Conservation (phyloP, 2,329 filamentous ascomycete species). For the Neospermospora avenae region DNA sequence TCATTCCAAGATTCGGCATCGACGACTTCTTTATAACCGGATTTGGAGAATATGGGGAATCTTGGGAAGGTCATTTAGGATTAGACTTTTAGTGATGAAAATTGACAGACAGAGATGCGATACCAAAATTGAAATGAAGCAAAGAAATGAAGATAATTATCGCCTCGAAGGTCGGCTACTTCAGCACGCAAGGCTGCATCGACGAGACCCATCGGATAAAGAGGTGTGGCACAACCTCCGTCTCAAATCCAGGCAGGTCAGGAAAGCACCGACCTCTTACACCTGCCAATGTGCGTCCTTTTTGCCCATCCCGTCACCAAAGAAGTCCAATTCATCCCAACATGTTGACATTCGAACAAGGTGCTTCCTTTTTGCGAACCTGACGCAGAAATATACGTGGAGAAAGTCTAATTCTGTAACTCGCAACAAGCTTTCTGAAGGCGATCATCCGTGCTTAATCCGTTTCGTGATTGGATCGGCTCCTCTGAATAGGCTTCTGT, state of each 20-base stretch:
- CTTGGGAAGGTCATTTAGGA: background rate
- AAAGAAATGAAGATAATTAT: background rate
- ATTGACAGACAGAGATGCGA: background rate
- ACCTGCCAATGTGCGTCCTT: background rate
- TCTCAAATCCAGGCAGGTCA: background rate
- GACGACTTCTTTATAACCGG: background rate
- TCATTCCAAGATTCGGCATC: constrained; percentile 3
- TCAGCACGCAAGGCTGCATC: background rate
- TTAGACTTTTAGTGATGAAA: background rate
- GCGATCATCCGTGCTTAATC: constrained; percentile 1
- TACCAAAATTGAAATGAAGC: background rate
- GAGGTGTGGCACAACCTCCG: background rate
- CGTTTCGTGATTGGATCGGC: background rate
- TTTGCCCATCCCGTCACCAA: background rate
- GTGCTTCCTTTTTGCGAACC: background rate
- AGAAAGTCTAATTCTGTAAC: background rate
- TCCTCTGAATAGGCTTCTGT: background rate
- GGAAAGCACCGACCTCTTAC: background rate
- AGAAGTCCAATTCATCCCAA: background rate
- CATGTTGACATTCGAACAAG: background rate
- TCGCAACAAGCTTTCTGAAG: background rate
- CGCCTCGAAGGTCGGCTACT: background rate
- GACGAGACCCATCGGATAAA: background rate
- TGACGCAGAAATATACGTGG: background rate
- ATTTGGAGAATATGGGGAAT: background rate